These are phyloP conservation scores for Flueggea neowawraea DNA, from an alignment of 441 rosid species.

Conservation along the genomic window DNA sequence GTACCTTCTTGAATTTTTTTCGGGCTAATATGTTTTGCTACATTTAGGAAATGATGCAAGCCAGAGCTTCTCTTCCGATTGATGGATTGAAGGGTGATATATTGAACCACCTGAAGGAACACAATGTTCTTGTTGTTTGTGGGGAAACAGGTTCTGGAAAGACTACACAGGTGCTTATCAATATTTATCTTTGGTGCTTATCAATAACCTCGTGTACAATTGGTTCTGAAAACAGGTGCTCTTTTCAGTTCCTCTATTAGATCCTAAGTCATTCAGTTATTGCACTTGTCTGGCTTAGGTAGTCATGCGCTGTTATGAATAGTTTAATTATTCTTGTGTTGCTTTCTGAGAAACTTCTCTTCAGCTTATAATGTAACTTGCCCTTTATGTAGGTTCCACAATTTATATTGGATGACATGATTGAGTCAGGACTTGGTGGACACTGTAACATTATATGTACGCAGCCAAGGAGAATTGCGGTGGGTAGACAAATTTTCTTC, in stretches of 20 bases:
- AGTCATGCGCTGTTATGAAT: background rate
- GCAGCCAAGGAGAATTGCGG: conserved; percentile 95
- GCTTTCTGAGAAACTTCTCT: conserved; percentile 9
- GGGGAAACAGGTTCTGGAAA: conserved; percentile 99
- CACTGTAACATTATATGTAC: conserved; percentile 89
- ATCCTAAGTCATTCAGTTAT: background rate
- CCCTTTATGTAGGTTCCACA: conserved; percentile 74
- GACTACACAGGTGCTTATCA: conserved; percentile 79
- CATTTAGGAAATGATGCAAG: conserved; percentile 58
- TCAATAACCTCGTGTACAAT: too few species aligned
- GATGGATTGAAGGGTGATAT: conserved; percentile 62
- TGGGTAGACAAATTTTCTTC: conserved; percentile 29
- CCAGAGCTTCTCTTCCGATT: conserved; percentile 78
- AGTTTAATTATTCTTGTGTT: conserved; percentile 3
- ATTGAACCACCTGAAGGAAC: conserved; percentile 67
- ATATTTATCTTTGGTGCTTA: conserved; percentile 3
- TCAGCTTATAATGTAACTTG: conserved; percentile 13
- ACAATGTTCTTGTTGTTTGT: conserved; percentile 78
- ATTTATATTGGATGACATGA: conserved; percentile 93
- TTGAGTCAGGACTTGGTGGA: conserved; percentile 80
- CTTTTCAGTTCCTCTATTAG: background rate
- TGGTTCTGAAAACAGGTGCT: too few species aligned
- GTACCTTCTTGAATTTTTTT: background rate
- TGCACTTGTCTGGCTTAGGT: conserved; percentile 3
- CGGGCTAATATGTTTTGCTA: background rate